Conservation (phyloP, 2,329 filamentous ascomycete genomes). For the Alternaria atra region DNA sequence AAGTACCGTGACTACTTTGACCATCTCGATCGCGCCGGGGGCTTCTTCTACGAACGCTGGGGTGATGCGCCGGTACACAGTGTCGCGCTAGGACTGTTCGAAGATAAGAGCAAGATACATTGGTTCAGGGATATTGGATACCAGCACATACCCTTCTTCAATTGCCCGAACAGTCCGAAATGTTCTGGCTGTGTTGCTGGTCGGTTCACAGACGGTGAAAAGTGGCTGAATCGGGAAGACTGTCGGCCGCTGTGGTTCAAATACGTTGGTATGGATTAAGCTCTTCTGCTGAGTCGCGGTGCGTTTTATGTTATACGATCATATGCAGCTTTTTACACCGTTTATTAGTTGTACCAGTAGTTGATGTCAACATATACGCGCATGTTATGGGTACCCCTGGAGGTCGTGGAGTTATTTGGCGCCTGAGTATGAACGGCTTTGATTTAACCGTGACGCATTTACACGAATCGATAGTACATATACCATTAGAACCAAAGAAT, state of each 20-base stretch:
- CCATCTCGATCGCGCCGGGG: constrained; percentile 90
- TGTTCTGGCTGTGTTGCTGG: constrained; percentile 88
- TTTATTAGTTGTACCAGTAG: not conserved
- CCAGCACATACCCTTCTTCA: constrained; percentile 98
- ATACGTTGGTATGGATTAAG: constrained; percentile 79
- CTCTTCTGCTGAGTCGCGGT: not conserved
- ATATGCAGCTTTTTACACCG: not conserved
- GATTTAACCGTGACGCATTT: not conserved
- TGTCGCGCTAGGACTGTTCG: constrained; percentile 90
- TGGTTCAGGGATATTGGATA: constrained; percentile 99
- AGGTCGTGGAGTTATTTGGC: not conserved
- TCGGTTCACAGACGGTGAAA: constrained; percentile 86
- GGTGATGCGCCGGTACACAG: constrained; percentile 97
- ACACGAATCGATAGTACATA: constrained; percentile 3
- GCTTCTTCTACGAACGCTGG: constrained; percentile 99
- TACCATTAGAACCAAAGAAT: constrained; percentile 15
- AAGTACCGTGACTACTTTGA: constrained; percentile 96
- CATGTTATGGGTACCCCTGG: not conserved
- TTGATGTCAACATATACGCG: not conserved
- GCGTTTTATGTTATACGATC: not conserved
- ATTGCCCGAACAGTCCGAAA: constrained; percentile 96
- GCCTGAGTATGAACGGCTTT: not conserved
- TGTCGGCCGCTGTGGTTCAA: constrained; percentile 98
- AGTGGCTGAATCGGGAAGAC: constrained; percentile 87
- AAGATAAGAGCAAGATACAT: constrained; percentile 88